Conservation (phyloP, 441 rosid genomes). For the Brassica balearica region DNA sequence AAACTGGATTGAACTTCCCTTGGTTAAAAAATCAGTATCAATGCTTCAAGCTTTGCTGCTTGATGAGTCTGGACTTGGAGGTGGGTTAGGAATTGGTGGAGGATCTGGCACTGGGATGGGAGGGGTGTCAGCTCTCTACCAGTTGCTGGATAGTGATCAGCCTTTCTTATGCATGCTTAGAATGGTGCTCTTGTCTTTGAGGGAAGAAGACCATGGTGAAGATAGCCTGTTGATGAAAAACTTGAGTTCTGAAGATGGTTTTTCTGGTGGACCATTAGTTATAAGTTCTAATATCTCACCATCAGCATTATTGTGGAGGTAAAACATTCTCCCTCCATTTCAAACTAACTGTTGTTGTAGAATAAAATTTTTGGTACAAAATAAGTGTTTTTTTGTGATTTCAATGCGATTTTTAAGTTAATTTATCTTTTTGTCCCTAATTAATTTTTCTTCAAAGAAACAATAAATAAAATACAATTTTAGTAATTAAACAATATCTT, state of each 20-base stretch:
- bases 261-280: constrained; percentile 50
- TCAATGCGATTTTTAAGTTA: too few relatives aligned
- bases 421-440: too few relatives aligned
- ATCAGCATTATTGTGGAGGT: constrained; percentile 95
- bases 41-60: constrained; percentile 93
- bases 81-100: constrained; percentile 95
- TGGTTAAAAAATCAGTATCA: constrained; percentile 86
- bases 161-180: constrained; percentile 98
- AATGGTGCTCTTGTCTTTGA: constrained; percentile 92
- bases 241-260: constrained; percentile 56
- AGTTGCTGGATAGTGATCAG: constrained; percentile 92
- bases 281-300: constrained; percentile 63
- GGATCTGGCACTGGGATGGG: constrained; percentile 99
- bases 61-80: constrained; percentile 95
- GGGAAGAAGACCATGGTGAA: constrained; percentile 92
- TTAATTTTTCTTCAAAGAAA: too few relatives aligned
- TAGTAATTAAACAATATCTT: too few relatives aligned
- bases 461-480: too few relatives aligned
- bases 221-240: constrained; percentile 72
- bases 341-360: too few relatives aligned
- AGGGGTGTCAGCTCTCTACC: constrained; percentile 94
- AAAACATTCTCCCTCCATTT: too few relatives aligned
- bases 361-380: too few relatives aligned
- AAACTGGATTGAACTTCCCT: constrained; percentile 91
- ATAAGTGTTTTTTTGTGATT: too few relatives aligned